Conservation (phyloP, 2,329 filamentous ascomycete genomes). For the Alternaria panax region DNA sequence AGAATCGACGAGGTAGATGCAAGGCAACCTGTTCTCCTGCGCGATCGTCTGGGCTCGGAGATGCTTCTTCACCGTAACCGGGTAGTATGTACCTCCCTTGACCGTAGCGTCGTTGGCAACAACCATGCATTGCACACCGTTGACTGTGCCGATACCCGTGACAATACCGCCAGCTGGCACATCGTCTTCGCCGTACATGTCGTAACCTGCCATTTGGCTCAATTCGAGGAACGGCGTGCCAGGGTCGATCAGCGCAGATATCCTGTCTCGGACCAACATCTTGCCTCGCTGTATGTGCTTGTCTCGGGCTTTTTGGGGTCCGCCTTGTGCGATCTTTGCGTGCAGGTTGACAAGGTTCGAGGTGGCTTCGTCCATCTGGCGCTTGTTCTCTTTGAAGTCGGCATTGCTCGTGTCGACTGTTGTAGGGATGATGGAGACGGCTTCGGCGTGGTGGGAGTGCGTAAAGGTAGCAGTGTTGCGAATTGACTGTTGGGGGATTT, state of each 20-base stretch:
- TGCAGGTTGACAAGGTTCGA: conserved; percentile 74
- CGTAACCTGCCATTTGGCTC: conserved; percentile 87
- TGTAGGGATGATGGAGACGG: conserved; percentile 81
- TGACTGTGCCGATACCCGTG: conserved; percentile 87
- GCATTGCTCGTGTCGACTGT: conserved; percentile 77
- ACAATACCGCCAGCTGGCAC: conserved; percentile 91
- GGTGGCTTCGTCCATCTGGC: conserved; percentile 78
- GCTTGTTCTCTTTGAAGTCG: conserved; percentile 81
- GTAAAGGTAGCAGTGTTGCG: conserved; percentile 75
- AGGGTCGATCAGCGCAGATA: conserved; percentile 86
- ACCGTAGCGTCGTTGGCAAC: conserved; percentile 97
- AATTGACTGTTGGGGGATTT: conserved; percentile 15
- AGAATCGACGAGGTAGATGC: conserved; percentile 95
- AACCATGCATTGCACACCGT: conserved; percentile 90
- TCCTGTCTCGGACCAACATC: conserved; percentile 90
- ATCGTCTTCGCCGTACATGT: conserved; percentile 85
- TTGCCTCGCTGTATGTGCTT: conserved; percentile 90
- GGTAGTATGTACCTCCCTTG: conserved; percentile 96
- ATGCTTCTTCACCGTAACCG: conserved; percentile 97
- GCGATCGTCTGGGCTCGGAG: conserved; percentile 90
- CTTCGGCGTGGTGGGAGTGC: conserved; percentile 79
- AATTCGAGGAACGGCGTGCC: conserved; percentile 92
- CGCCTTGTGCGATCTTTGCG: conserved; percentile 74
- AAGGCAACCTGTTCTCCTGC: conserved; percentile 80
- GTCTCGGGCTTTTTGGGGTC: conserved; percentile 79